Base-by-base conservation (phyloP, 2,329 filamentous ascomycete genomes). In the Sodiomyces alkalinus region DNA sequence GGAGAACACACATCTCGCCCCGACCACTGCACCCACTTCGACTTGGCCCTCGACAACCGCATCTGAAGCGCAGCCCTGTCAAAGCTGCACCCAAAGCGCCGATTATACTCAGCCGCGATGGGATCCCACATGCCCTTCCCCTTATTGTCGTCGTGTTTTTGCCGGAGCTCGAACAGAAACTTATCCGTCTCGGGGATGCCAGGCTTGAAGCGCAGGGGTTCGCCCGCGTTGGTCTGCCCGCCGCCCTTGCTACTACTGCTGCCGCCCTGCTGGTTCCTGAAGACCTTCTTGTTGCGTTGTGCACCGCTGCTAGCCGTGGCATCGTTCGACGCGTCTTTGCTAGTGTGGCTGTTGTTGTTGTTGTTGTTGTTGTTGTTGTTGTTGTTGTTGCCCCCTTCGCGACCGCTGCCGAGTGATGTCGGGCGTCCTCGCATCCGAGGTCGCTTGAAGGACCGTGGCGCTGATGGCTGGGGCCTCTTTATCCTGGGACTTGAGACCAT, bases 51-150 rank as follows among this genome's bases (percentile, higher is more conserved):
- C 9, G 59, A 58, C 22, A 68, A 54, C 41, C 62, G 64, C 67
- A 72, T 71, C 39, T 72, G 67, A 4, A 71, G 51, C 27, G 57
- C 56, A 27, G 65, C 60, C 36, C 64, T 62, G 20, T 56, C 52
- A 5, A 49, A 51, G 10, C 48, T 47, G 34, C 54, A 49, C 7
- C 41, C 31, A 28, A 56, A 57, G 13, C 33, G 33, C 7, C 36
- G 31, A 10, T 41, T 41, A 34, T 55, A 70, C 31, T 60, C 55
- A 5, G 41, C 43, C 27, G 57, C 53, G 32, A 72, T 68, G 21
- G 55, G 51, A 15, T 65, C 58, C 67, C 67, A 72, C 64, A 71
- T 71, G 19, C 65, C 63, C 36, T 65, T 64, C 11, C 67, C 66
- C 39, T 64, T 65, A 28, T 56, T 52, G 13, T 55, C 40, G 11